Evolutionary conservation across 208 protist species (phyloP).

Genomic region (Herpetomonas tarakana): DNA sequence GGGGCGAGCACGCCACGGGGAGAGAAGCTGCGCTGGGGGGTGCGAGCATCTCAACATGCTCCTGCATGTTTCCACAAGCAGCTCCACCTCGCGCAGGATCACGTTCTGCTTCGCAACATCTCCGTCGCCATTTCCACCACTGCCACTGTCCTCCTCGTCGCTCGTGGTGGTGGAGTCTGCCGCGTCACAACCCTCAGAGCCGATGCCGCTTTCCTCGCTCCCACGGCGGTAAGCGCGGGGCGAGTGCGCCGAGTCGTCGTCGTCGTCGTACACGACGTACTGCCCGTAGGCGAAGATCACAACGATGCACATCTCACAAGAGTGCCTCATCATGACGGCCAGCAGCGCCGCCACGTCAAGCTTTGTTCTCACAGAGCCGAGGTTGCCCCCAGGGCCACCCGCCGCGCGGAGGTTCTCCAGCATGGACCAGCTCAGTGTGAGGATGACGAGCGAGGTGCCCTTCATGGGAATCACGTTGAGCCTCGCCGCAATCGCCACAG

Average conservation of each 20-base stretch:
- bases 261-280: conserved; percentile 13
- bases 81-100: background rate
- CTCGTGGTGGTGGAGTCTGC: no score
- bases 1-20: background rate
- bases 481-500: conserved; percentile 68
- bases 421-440: conserved; percentile 43
- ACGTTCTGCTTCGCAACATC: background rate
- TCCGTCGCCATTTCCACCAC: no score
- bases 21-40: background rate
- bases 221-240: background rate
- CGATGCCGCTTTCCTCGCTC: background rate
- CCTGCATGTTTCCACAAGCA: background rate
- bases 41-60: background rate
- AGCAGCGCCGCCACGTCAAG: conserved; percentile 79
- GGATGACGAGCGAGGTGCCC: conserved; percentile 84
- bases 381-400: conserved; percentile 9
- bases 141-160: no score
- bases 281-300: conserved; percentile 41
- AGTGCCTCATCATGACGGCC: conserved; percentile 82
- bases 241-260: conserved; percentile 6
- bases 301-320: conserved; percentile 82
- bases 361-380: conserved; percentile 47
- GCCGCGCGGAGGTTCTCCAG: conserved; percentile 19
- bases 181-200: background rate
- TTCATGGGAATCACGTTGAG: conserved; percentile 90